These are phyloP conservation scores for Acer campestre DNA, from an alignment of 345 rosid species.

Conservation along the genomic window DNA sequence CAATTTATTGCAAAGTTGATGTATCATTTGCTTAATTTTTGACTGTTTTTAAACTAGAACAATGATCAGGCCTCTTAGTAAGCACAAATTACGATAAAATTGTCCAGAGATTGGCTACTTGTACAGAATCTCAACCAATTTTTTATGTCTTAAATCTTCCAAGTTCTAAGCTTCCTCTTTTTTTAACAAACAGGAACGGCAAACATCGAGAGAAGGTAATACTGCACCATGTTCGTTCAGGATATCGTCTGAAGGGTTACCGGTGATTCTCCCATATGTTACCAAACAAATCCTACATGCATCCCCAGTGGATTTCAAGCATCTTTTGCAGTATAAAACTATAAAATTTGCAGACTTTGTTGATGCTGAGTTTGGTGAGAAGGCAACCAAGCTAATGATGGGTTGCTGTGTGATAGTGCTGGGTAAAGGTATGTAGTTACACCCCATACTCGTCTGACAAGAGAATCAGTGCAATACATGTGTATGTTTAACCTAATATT, in stretches of 20 bases:
- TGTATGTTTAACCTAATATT: not conserved
- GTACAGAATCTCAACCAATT: not conserved
- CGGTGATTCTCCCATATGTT: slow-evolving; percentile 80
- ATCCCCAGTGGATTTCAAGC: slow-evolving; percentile 72
- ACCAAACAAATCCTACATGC: slow-evolving; percentile 78
- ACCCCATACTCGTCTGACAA: not conserved
- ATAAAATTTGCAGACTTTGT: slow-evolving; percentile 73
- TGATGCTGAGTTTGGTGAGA: slow-evolving; percentile 61
- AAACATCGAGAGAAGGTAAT: slow-evolving; percentile 80
- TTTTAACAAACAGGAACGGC: slow-evolving; percentile 61
- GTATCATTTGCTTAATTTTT: not conserved
- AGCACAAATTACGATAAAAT: not conserved
- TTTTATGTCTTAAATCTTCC: not conserved
- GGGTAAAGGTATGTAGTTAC: slow-evolving; percentile 46
- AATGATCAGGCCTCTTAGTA: not conserved
- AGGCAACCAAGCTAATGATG: slow-evolving; percentile 71
- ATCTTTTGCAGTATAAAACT: slow-evolving; percentile 76
- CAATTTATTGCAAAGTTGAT: not conserved
- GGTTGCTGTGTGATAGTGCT: slow-evolving; percentile 84
- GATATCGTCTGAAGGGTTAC: slow-evolving; percentile 94
- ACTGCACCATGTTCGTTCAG: slow-evolving; percentile 76
- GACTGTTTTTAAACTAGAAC: not conserved
- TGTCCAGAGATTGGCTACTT: not conserved
- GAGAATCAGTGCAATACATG: not conserved
- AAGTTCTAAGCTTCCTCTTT: not conserved